These are phyloP conservation scores for Dicorynia guianensis DNA, from an alignment of 306 rosid species.

Conservation along the genomic window DNA sequence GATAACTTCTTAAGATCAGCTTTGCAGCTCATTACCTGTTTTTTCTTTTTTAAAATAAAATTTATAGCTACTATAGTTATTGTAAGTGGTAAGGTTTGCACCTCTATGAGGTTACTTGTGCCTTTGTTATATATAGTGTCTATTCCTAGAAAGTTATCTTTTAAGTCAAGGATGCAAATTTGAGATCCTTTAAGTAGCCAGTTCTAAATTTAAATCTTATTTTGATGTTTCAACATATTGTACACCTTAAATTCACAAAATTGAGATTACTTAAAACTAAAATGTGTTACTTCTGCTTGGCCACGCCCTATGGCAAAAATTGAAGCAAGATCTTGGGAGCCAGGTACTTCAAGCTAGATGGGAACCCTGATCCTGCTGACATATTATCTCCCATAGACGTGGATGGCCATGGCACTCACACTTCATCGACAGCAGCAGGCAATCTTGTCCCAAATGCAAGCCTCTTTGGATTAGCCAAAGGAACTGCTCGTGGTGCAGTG, in stretches of 20 bases:
- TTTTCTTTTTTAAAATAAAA: too few species aligned
- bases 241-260: constrained; percentile 4
- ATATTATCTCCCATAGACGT: constrained; percentile 72
- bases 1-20: too few species aligned
- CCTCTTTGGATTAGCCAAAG: constrained; percentile 76
- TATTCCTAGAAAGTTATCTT: too few species aligned
- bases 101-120: too few species aligned
- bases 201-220: background rate
- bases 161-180: too few species aligned
- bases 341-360: constrained; percentile 79
- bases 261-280: constrained; percentile 32
- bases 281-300: constrained; percentile 21
- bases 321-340: constrained; percentile 91
- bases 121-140: too few species aligned
- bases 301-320: constrained; percentile 23
- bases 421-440: constrained; percentile 79
- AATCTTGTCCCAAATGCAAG: constrained; percentile 60
- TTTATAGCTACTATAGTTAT: too few species aligned
- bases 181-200: background rate
- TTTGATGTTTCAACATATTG: background rate
- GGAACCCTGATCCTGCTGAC: constrained; percentile 55
- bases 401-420: constrained; percentile 91
- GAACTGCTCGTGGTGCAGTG: constrained; percentile 80
- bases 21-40: too few species aligned
- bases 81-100: too few species aligned